These are phyloP conservation scores for Fusarium subtropicale DNA, from an alignment of 2,329 filamentous ascomycete genomes.

Conservation along the genomic window DNA sequence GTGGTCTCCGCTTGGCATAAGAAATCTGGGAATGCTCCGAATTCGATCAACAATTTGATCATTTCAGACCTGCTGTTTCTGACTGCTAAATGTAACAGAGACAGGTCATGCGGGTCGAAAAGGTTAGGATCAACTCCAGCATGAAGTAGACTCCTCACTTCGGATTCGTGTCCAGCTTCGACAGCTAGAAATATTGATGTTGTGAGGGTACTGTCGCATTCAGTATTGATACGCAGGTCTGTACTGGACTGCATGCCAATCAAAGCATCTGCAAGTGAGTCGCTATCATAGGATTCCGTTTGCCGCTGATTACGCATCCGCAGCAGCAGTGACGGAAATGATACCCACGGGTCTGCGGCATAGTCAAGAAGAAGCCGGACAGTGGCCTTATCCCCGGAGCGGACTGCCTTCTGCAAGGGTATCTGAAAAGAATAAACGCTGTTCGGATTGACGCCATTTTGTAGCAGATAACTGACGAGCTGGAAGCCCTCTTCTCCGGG, in stretches of 20 bases:
- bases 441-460: neutral
- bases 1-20: neutral
- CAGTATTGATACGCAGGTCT: too few species aligned
- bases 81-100: neutral
- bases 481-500: neutral
- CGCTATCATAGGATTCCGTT: neutral
- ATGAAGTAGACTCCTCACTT: neutral
- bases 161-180: rapidly evolving
- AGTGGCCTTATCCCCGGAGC: rapidly evolving
- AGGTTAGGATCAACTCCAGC: neutral
- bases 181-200: neutral
- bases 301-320: rapidly evolving
- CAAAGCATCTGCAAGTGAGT: neutral
- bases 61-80: rapidly evolving
- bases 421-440: rapidly evolving
- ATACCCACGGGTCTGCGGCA: neutral
- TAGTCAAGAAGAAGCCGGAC: neutral
- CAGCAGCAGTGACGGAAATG: rapidly evolving
- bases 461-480: neutral
- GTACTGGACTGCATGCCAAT: neutral
- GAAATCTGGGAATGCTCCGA: neutral
- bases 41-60: neutral
- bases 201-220: too few species aligned
- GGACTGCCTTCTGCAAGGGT: neutral
- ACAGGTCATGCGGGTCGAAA: neutral